Conservation (phyloP, 495 filamentous ascomycete species). For the Filosporella fistucella region DNA sequence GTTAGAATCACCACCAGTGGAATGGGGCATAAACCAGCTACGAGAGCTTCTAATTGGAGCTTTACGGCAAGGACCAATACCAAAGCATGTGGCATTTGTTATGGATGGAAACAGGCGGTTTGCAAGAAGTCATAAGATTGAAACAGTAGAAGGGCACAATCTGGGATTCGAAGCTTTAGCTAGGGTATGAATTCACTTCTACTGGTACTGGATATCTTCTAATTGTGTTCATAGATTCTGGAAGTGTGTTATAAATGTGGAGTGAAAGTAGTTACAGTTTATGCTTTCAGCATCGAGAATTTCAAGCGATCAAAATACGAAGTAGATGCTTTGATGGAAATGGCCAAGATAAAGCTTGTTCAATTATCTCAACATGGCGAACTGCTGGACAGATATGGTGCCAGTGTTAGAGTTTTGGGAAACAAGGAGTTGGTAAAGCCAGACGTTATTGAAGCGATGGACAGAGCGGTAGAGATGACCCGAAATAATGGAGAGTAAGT, state of each 20-base stretch:
- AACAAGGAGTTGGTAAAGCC: slow-evolving; percentile 72
- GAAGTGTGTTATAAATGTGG: slow-evolving; percentile 98
- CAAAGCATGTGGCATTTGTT: slow-evolving; percentile 92
- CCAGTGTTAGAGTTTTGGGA: slow-evolving; percentile 77
- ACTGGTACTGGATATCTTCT: not conserved
- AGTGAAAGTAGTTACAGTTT: slow-evolving; percentile 92
- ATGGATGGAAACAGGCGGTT: slow-evolving; percentile 98
- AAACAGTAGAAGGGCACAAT: slow-evolving; percentile 96
- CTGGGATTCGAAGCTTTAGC: slow-evolving; percentile 94
- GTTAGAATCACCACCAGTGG: slow-evolving; percentile 79
- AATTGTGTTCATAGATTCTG: slow-evolving; percentile 56
- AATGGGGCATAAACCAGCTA: slow-evolving; percentile 69
- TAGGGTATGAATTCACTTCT: slow-evolving; percentile 39
- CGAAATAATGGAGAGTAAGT: slow-evolving; percentile 70
- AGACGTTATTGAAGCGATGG: slow-evolving; percentile 84
- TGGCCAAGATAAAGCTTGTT: slow-evolving; percentile 88
- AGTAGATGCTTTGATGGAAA: slow-evolving; percentile 95
- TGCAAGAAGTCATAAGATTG: slow-evolving; percentile 83
- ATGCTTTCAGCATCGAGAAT: slow-evolving; percentile 98
- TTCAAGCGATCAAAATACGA: slow-evolving; percentile 98
- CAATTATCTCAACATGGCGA: slow-evolving; percentile 93
- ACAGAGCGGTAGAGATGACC: slow-evolving; percentile 77
- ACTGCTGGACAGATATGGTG: slow-evolving; percentile 88
- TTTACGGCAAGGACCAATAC: slow-evolving; percentile 83
- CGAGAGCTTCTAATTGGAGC: slow-evolving; percentile 83